Conservation (phyloP, 73 alveolate genomes). For the Paramecium bursaria region DNA sequence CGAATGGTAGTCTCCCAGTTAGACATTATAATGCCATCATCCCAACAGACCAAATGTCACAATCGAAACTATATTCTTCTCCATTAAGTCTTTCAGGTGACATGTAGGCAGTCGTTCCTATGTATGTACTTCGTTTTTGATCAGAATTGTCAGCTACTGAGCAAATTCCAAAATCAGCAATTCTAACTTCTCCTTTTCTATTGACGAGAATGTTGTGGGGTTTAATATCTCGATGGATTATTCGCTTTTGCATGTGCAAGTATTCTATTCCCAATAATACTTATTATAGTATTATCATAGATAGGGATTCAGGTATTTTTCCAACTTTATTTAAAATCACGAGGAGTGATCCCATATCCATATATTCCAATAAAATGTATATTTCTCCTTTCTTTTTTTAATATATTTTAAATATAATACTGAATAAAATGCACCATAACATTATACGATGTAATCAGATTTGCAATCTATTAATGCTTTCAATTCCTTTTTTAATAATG, state of each 20-base stretch:
- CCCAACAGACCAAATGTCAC: slow-evolving; percentile 71
- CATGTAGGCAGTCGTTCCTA: slow-evolving; percentile 66
- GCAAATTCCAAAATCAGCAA: slow-evolving; percentile 61
- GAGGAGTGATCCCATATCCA: slow-evolving; percentile 54
- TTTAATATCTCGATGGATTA: slow-evolving; percentile 52
- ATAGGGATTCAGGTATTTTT: slow-evolving; percentile 55
- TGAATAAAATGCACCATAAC: slow-evolving; percentile 60
- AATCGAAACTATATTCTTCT: slow-evolving; percentile 65
- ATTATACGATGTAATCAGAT: slow-evolving; percentile 10
- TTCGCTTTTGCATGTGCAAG: slow-evolving; percentile 23
- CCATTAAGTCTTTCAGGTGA: slow-evolving; percentile 71
- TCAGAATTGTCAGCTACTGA: slow-evolving; percentile 64
- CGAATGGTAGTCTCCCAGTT: slow-evolving; percentile 13
- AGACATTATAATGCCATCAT: slow-evolving; percentile 29
- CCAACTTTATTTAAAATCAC: slow-evolving; percentile 4
- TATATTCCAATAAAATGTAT: slow-evolving; percentile 45
- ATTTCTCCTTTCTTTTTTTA: slow-evolving; percentile 64
- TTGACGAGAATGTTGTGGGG: slow-evolving; percentile 39
- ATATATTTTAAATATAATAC: too few relatives aligned
- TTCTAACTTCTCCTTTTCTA: slow-evolving; percentile 57
- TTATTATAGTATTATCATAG: slow-evolving; percentile 36
- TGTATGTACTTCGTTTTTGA: slow-evolving; percentile 56
- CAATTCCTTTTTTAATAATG: slow-evolving; percentile 46
- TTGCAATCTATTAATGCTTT: slow-evolving; percentile 43
- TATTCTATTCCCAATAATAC: slow-evolving; percentile 40